Evolutionary conservation across 805 yeast genomes (phyloP).

Genomic region (Pichia paraexigua): DNA sequence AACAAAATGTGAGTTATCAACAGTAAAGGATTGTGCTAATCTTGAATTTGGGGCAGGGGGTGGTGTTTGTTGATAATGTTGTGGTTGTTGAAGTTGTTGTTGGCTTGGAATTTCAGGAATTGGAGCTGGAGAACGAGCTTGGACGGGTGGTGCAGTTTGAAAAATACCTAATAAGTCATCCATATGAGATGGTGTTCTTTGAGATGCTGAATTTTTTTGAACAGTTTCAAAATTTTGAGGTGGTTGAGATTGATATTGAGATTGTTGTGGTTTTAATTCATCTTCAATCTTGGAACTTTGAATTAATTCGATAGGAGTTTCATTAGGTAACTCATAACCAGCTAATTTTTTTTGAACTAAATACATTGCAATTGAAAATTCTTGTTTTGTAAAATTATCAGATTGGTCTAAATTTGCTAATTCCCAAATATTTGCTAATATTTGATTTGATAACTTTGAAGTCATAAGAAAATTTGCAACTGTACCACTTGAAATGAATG

Average conservation of each 20-base stretch:
- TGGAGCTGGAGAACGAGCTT: slow-evolving; percentile 18
- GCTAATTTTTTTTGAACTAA: slow-evolving; percentile 77
- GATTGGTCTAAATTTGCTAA: slow-evolving; percentile 81
- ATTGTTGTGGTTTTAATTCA: slow-evolving; percentile 7
- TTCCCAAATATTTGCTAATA: slow-evolving; percentile 90
- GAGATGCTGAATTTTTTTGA: slow-evolving; percentile 14
- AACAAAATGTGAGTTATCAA: slow-evolving; percentile 37
- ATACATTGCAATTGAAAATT: slow-evolving; percentile 90
- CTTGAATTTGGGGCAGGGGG: slow-evolving; percentile 29
- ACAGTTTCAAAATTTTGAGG: slow-evolving; percentile 13
- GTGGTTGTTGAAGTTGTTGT: slow-evolving; percentile 7
- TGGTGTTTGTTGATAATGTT: background rate
- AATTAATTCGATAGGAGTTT: slow-evolving; percentile 58
- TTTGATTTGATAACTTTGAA: slow-evolving; percentile 77
- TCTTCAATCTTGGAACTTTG: slow-evolving; percentile 25
- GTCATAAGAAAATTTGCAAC: slow-evolving; percentile 86
- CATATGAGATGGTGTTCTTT: slow-evolving; percentile 34
- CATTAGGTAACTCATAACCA: slow-evolving; percentile 69
- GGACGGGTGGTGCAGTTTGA: slow-evolving; percentile 30
- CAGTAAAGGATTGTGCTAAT: slow-evolving; percentile 14
- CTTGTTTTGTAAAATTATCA: slow-evolving; percentile 71
- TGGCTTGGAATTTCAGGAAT: slow-evolving; percentile 17
- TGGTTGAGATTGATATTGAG: slow-evolving; percentile 6
- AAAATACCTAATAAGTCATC: slow-evolving; percentile 62
- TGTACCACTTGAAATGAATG: slow-evolving; percentile 63